Percentiles rank a stretch among this genome's conserved stretches.
Evolutionary conservation across 2,329 filamentous ascomycete genomes (phyloP).

Genomic region (Cercospora janseana): DNA sequence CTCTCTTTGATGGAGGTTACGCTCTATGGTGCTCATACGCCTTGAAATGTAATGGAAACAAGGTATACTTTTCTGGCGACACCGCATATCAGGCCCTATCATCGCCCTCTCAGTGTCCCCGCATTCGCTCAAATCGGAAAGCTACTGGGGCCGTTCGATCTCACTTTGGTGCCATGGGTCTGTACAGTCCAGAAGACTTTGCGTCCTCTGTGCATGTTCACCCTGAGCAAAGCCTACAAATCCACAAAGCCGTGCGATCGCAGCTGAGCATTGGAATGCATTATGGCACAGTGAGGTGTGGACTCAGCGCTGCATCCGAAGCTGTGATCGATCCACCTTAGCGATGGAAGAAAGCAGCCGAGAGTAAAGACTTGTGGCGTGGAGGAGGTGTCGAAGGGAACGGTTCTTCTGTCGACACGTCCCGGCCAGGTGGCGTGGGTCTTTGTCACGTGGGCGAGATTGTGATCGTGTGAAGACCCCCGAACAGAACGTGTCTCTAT

Average conservation of each 20-base stretch:
- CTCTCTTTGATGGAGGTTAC: conserved; percentile 41
- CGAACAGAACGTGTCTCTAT: too few relatives aligned
- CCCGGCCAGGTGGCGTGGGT: conserved; percentile 38
- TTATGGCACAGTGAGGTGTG: conserved; percentile 50
- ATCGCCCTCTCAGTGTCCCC: conserved; percentile 46
- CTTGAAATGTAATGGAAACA: conserved; percentile 38
- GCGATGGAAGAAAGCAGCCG: conserved; percentile 46
- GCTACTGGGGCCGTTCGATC: conserved; percentile 49
- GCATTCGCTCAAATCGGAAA: conserved; percentile 50
- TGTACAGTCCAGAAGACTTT: conserved; percentile 47
- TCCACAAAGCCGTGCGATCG: conserved; percentile 49
- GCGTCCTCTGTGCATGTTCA: conserved; percentile 49
- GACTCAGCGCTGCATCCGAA: conserved; percentile 47
- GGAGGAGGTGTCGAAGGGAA: conserved; percentile 35
- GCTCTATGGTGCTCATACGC: conserved; percentile 53
- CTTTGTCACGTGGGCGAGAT: conserved; percentile 51
- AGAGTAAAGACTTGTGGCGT: conserved; percentile 41
- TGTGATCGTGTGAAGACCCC: conserved; percentile 40
- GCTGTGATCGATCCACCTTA: conserved; percentile 50
- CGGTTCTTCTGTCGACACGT: conserved; percentile 37
- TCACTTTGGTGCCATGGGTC: conserved; percentile 51
- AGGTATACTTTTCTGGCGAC: conserved; percentile 51
- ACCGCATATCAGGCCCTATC: conserved; percentile 48
- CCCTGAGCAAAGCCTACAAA: conserved; percentile 49
- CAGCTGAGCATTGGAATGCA: conserved; percentile 54